phyloP scores from a whole-genome alignment of 208 protist species.

The Borovskyia barvae region DNA sequence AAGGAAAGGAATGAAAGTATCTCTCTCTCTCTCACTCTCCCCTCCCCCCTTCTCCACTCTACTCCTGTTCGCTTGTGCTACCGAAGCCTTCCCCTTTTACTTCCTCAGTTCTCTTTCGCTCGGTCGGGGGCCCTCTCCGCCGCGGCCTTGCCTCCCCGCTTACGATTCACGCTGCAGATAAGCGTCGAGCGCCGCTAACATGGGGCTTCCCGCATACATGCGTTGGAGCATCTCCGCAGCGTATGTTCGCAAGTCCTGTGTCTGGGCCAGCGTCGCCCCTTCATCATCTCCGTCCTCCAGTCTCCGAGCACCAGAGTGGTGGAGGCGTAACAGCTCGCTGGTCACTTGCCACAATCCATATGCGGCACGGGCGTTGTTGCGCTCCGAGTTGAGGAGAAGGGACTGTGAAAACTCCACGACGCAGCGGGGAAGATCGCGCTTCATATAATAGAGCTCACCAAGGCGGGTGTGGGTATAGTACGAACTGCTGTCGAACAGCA shows the following conservation, averaged over 20 bases:
- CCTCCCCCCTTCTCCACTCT: neutral
- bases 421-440: conserved; percentile 50
- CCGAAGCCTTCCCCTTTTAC: neutral
- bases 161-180: conserved; percentile 51
- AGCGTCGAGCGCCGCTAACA: conserved; percentile 55
- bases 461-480: conserved; percentile 68
- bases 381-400: conserved; percentile 59
- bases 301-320: conserved; percentile 25
- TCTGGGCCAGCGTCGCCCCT: conserved; percentile 37
- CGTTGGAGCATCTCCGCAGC: conserved; percentile 59
- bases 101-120: neutral
- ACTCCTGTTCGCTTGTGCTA: neutral
- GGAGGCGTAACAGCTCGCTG: conserved; percentile 48
- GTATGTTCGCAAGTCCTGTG: conserved; percentile 52
- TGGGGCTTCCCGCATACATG: conserved; percentile 75
- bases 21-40: neutral
- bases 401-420: conserved; percentile 76
- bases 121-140: neutral
- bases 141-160: neutral
- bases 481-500: conserved; percentile 46
- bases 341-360: conserved; percentile 72
- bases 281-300: too few relatives aligned
- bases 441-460: conserved; percentile 73
- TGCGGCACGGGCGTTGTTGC: conserved; percentile 77
- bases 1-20: neutral